Percentiles rank a stretch among this genome's conserved stretches.
These are phyloP conservation scores for Mycena leptocephala DNA, from an alignment of 768 basidiomycete genomes.

Conservation along the genomic window DNA sequence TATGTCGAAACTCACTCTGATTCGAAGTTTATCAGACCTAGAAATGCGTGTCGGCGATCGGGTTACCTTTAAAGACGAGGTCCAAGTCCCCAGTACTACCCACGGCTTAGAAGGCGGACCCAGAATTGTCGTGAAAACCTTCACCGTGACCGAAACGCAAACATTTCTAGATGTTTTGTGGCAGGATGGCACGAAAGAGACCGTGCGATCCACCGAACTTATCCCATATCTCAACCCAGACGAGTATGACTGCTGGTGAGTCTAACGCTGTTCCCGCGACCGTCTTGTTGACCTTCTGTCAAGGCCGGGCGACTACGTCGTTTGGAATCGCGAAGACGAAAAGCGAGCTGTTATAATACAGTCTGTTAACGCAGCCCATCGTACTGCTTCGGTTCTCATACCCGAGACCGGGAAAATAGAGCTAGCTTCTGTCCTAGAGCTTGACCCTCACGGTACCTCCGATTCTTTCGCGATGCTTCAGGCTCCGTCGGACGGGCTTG, in stretches of 20 bases:
- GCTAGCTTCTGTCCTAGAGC: slow-evolving; percentile 87
- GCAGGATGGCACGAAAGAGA: slow-evolving; percentile 88
- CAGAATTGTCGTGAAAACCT: slow-evolving; percentile 65
- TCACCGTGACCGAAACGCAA: slow-evolving; percentile 79
- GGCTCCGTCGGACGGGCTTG: slow-evolving; percentile 72
- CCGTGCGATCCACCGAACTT: slow-evolving; percentile 72
- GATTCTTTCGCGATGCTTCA: slow-evolving; percentile 63
- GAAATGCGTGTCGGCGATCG: slow-evolving; percentile 85
- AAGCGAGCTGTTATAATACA: slow-evolving; percentile 83
- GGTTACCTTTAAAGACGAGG: slow-evolving; percentile 69
- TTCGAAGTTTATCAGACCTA: slow-evolving; percentile 72
- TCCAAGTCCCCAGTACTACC: slow-evolving; percentile 67
- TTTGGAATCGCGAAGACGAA: slow-evolving; percentile 86
- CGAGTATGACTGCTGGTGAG: slow-evolving; percentile 93
- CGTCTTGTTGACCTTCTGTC: slow-evolving; percentile 1
- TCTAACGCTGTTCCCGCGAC: slow-evolving; percentile 8
- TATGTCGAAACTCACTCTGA: slow-evolving; percentile 73
- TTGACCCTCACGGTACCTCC: slow-evolving; percentile 86
- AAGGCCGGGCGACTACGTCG: slow-evolving; percentile 94
- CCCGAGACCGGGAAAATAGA: slow-evolving; percentile 70
- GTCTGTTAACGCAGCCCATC: slow-evolving; percentile 78
- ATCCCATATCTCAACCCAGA: slow-evolving; percentile 91
- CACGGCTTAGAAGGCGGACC: slow-evolving; percentile 70
- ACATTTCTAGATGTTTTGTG: slow-evolving; percentile 85
- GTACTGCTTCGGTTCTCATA: slow-evolving; percentile 80